phyloP scores from a whole-genome alignment of 2,329 filamentous ascomycete genomes.

The Aspergillus candidus region DNA sequence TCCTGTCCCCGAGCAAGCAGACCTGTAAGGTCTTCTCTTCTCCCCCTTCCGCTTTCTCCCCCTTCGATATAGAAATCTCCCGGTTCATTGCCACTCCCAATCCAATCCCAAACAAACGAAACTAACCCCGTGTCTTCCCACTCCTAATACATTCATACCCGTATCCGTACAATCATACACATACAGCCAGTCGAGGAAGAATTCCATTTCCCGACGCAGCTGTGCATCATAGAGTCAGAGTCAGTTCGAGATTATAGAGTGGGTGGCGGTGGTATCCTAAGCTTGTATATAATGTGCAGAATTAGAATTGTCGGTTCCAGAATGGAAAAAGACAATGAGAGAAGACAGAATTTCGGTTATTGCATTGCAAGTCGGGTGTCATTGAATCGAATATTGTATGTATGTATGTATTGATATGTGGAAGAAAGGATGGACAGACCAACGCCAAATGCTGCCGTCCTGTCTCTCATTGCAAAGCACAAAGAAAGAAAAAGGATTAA shows the following conservation, averaged over 20 bases:
- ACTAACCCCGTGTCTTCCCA: no score
- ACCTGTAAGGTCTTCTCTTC: slow-evolving; percentile 26
- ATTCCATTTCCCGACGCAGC: no score
- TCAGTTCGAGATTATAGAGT: slow-evolving; percentile 6
- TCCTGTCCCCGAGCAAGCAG: slow-evolving; percentile 65
- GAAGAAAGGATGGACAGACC: background rate
- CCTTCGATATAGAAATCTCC: no score
- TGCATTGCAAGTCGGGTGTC: background rate
- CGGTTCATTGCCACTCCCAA: no score
- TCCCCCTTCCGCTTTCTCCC: background rate
- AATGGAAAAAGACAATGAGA: no score
- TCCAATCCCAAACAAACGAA: no score
- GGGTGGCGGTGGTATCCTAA: background rate
- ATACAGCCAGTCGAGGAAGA: no score
- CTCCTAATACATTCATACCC: no score
- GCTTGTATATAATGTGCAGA: background rate
- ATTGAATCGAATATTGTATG: background rate
- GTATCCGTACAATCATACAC: no score
- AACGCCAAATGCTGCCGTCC: no score
- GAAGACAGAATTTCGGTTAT: background rate
- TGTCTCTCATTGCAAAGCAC: background rate
- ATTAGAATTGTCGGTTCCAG: no score
- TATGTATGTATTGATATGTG: background rate
- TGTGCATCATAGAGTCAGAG: no score
- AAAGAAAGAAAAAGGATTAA: slow-evolving; percentile 2